Base-by-base conservation (phyloP, 352 stramenopile species). In the Pythium phragmitis region DNA sequence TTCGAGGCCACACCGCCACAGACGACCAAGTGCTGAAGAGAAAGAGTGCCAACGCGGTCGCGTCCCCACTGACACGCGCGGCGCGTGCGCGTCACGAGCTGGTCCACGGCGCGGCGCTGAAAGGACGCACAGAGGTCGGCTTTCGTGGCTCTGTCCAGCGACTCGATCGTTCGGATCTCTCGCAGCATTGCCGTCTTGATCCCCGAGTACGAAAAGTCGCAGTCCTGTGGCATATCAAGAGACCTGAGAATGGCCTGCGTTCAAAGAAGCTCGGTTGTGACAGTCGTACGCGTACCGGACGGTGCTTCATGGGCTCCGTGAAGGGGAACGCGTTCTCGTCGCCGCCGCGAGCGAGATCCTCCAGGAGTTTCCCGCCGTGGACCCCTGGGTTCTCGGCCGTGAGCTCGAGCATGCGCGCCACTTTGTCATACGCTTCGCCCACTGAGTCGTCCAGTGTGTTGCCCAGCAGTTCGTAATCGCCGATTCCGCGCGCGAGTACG, bases 371-470 rank as follows among this genome's bases (percentile, higher is more conserved):
- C 19, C 97, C 97, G 6, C 96, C 94, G 37, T 98, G 95, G 4
- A 86, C 71, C 1, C 70, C 74, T 8, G 61, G 46, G 21, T 85
- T 73, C 33, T 76, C 71, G 0, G 70, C 70, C 51, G 79, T 80
- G 49, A 99, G 75, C 42, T 93, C 77, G 8, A 99, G 75, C 72
- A 99, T 91, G 36, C 97, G 85, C 11, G 96, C 97, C 17, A 98
- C 97, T 79, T 99, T 99, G 68, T 99, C 97, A 67, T 98, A 99
- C 7, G 96, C 96, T 80, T 99, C 97, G 14, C 97, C 97, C 2
- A 99, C 76, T 1, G 96, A 98, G 74, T 99, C 97, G 62, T 99
- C 97, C 2, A 99, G 73, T 2, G 97, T 99, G 47, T 96, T 98
- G 33, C 96, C 97, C 36, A 99, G 67, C 17, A 99, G 79, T 41